Percentiles rank a stretch among this genome's conserved stretches.
Evolutionary conservation across 2,329 filamentous ascomycete genomes (phyloP).

Genomic region (Pseudogymnoascus sp.): DNA sequence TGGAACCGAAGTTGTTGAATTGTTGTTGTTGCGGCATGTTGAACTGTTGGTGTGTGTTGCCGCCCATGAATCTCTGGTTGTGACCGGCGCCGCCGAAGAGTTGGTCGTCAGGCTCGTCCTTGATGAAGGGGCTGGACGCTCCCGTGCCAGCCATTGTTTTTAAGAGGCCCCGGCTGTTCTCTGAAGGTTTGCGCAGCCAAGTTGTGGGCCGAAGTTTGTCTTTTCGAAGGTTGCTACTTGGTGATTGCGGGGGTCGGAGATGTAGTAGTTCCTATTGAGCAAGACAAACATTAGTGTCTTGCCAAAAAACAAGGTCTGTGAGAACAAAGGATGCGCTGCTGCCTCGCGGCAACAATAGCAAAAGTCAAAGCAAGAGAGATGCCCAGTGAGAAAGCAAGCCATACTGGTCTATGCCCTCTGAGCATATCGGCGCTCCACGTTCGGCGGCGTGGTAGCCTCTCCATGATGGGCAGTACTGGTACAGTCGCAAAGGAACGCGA

Average conservation of each 20-base stretch:
- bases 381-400: background rate
- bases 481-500: background rate
- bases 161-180: slow-evolving; percentile 10
- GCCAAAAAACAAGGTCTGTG: background rate
- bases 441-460: background rate
- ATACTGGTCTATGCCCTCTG: background rate
- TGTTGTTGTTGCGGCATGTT: slow-evolving; percentile 40
- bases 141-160: slow-evolving; percentile 29
- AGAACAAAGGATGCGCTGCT: background rate
- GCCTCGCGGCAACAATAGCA: background rate
- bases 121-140: slow-evolving; percentile 51
- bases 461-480: background rate
- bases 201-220: slow-evolving; percentile 2
- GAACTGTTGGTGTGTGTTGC: slow-evolving; percentile 24
- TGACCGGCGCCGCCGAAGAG: slow-evolving; percentile 35
- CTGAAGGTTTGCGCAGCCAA: slow-evolving; percentile 9
- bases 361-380: background rate
- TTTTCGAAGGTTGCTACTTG: slow-evolving; percentile 4
- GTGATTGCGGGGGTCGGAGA: background rate
- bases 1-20: slow-evolving; percentile 29
- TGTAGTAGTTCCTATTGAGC: background rate
- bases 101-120: slow-evolving; percentile 58
- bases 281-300: background rate
- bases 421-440: background rate
- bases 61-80: slow-evolving; percentile 27